A percentile compares a stretch with the other conserved stretches of the same genome.
Evolutionary conservation across 1,284 basidiomycete genomes (phyloP).

Genomic region (Austroboletus novae-zelandiae): DNA sequence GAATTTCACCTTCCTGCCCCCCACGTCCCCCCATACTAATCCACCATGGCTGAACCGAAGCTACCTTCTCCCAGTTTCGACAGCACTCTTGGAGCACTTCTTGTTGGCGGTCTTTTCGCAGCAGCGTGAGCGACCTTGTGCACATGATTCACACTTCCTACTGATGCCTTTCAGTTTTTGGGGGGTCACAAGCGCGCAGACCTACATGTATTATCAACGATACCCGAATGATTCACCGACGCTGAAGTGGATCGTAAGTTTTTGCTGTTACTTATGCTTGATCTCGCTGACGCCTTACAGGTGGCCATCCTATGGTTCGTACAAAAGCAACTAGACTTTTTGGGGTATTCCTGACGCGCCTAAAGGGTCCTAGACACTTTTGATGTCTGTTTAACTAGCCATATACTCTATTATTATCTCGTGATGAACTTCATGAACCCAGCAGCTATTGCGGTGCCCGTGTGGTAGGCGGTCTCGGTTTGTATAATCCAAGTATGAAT

Average conservation of each 20-base stretch:
- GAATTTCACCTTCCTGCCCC: neutral
- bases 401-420: conserved; percentile 53
- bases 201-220: conserved; percentile 48
- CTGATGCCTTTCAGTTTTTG: conserved; percentile 40
- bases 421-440: conserved; percentile 48
- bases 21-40: neutral
- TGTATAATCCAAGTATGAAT: neutral
- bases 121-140: conserved; percentile 37
- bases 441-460: conserved; percentile 37
- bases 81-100: conserved; percentile 46
- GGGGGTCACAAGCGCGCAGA: conserved; percentile 56
- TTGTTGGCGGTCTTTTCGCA: conserved; percentile 47
- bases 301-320: conserved; percentile 23
- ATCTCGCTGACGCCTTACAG: conserved; percentile 2
- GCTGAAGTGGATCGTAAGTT: conserved; percentile 41
- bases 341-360: neutral
- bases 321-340: neutral
- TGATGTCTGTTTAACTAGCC: conserved; percentile 45
- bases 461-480: conserved; percentile 40
- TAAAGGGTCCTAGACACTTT: conserved; percentile 47
- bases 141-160: neutral
- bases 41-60: neutral
- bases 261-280: neutral
- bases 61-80: conserved; percentile 15
- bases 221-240: conserved; percentile 37